Evolutionary conservation across 2,329 filamentous ascomycete species (phyloP), one percentile per base, ranked within the genome.

Genomic region (Neofusicoccum laricinum): DNA sequence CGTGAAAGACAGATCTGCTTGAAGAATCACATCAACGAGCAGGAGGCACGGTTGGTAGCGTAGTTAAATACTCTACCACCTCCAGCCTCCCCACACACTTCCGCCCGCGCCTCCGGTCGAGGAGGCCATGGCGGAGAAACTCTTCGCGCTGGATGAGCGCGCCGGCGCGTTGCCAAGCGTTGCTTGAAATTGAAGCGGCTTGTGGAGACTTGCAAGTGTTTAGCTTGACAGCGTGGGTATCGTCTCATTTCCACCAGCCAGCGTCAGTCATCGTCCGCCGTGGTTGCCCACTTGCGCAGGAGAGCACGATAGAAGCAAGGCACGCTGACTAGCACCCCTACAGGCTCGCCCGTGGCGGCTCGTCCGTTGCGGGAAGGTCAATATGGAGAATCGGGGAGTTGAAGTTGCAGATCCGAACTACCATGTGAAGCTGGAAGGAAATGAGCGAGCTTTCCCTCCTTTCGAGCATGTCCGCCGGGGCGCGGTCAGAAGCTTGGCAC

Each of bases 351-450:
- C 19, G 36, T 40, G 53, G 21, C 38, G 4, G 34, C 5, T 1
- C 10, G 32, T 1, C 21, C 40, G 6, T 36, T 58, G 40, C 2
- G 10, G 40, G 40, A 34, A 45, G 53, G 53, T 58, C 53, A 58
- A 58, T 58, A 58, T 58, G 53, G 53, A 58, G 40, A 46, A 58
- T 58, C 53, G 40, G 40, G 40, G n/a, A 45, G 10, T 36, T 45
- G 30, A 58, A 21, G 30, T 32, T 14, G 25, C 53, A 7, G 40
- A 43, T 40, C 53, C 53, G 53, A 30, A 30, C 25, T 30, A 57
- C 12, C 17, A 7, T 14, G 21, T 38, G 10, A 38, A 21, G 50
- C 7, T 30, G 25, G 50, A 15, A 40, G 15, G 17, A 25, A 17
- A 10, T 12, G 25, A 15, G 34, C 50, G 50, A 55, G 6, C 11